Base-by-base conservation (phyloP, 2,329 filamentous ascomycete genomes). In the Arachnomyces sp. region DNA sequence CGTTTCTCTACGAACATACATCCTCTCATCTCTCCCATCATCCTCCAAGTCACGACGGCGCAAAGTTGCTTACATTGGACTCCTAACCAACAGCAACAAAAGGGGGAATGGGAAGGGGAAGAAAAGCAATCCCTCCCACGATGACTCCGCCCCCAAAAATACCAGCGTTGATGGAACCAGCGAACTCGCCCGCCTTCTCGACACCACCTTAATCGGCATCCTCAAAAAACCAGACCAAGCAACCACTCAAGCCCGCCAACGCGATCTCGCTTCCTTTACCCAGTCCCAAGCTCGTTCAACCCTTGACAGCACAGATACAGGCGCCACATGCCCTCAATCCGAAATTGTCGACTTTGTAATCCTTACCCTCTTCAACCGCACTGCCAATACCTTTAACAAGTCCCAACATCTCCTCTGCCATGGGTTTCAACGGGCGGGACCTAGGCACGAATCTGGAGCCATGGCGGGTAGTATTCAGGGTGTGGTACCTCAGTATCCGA, bases 391-490 rank as follows among this genome's bases (percentile, higher is more conserved):
- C 18, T 63, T 62, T 43, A 60, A 68, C 36, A 76, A 74, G 53
- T 81, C 83, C 2, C 74, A 77, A 37, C 86, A 95, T 63, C 54
- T 95, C 4, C 74, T 98, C 3, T 89, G 86, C 51, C 82, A 94
- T 68, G 90, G 90, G 16, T 94, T 82, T 52, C 78, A 82, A 52
- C 77, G 72, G 49, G 60, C 62, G 2, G 46, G 49, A 29, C 51
- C 56, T 29, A 54, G 51, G 7, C 49, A 51, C 7, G 56, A 60
- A 3, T 51, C 57, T 34, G 55, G 59, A 34, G 55, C 62, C 3
- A 49, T 61, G 3, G 57, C 64, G 7, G 69, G 68, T 28, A 59
- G 51, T 6, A 80, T 92, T 31, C 82, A 80, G 0, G 86, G 84
- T 0, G 55, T 94, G 6, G 73, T 75, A 42, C 72, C 71, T 8